Evolutionary conservation across 2,329 filamentous ascomycete species (phyloP).

Genomic region (Nothophoma quercina): DNA sequence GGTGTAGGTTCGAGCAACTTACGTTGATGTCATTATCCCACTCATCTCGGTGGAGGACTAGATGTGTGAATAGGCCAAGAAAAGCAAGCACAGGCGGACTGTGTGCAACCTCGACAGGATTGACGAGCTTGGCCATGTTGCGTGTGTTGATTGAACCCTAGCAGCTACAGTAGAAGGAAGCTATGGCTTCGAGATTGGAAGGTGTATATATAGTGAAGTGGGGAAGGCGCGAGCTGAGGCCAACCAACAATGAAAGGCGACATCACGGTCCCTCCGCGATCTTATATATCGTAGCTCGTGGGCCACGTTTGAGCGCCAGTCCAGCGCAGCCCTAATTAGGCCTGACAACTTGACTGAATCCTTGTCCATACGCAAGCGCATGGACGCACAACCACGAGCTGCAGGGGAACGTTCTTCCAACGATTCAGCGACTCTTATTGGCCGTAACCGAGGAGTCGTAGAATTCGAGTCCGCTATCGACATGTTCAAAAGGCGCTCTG

Average conservation of each 20-base stretch:
- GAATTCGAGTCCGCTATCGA: neutral
- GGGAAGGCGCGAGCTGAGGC: neutral
- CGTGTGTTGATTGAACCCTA: neutral
- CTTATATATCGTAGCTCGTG: neutral
- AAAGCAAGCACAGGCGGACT: constrained; percentile 29
- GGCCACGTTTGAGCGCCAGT: neutral
- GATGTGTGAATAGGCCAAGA: constrained; percentile 36
- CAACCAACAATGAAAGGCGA: neutral
- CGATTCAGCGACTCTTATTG: neutral
- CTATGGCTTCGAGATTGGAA: neutral
- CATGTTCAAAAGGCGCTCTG: neutral
- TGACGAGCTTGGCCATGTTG: constrained; percentile 17
- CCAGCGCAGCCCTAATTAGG: constrained; percentile 3
- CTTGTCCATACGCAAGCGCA: neutral
- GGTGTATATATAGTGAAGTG: neutral
- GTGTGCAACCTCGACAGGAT: constrained; percentile 22
- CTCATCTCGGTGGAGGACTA: constrained; percentile 31
- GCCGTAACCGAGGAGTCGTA: neutral
- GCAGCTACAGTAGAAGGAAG: too few relatives aligned
- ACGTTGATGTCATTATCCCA: constrained; percentile 32
- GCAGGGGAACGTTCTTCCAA: neutral
- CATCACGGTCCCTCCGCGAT: neutral
- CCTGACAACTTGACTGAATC: neutral
- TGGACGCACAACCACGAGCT: neutral
- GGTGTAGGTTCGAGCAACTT: too few relatives aligned